A percentile compares a stretch with the other conserved stretches of the same genome.
phyloP scores from a whole-genome alignment of 352 stramenopile genomes.

The Pythium graminicola region DNA sequence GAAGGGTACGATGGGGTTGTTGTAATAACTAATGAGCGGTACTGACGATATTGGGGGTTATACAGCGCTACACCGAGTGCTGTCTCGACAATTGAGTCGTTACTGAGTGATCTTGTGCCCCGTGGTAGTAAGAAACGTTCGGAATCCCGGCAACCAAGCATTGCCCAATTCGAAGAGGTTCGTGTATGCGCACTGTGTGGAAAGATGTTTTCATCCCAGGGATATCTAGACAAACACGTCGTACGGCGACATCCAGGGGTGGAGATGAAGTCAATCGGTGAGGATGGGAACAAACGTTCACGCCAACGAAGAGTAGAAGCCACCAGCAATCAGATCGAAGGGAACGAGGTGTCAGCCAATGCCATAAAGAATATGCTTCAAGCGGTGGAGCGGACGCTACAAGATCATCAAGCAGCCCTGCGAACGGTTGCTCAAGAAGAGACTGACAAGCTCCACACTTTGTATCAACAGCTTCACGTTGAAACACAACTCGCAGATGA shows the following conservation, averaged over 20 bases:
- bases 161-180: slow-evolving; percentile 30
- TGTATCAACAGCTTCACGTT: slow-evolving; percentile 50
- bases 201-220: slow-evolving; percentile 57
- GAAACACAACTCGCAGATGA: slow-evolving; percentile 44
- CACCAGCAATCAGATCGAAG: slow-evolving; percentile 2
- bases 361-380: slow-evolving; percentile 46
- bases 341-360: not conserved
- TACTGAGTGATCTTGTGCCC: slow-evolving; percentile 41
- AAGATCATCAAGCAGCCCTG: slow-evolving; percentile 45
- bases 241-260: slow-evolving; percentile 38
- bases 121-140: not conserved
- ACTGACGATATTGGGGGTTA: not conserved
- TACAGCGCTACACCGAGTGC: slow-evolving; percentile 46
- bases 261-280: not conserved
- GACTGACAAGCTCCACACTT: slow-evolving; percentile 33
- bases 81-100: slow-evolving; percentile 46
- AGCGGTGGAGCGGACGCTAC: slow-evolving; percentile 37
- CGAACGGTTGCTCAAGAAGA: slow-evolving; percentile 41
- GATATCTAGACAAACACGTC: slow-evolving; percentile 63
- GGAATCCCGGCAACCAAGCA: slow-evolving; percentile 1
- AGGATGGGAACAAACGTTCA: not conserved
- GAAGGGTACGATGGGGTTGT: slow-evolving; percentile 32
- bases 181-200: slow-evolving; percentile 53
- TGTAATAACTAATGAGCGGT: not conserved
- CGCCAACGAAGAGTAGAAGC: slow-evolving; percentile 1